phyloP scores from a whole-genome alignment of 2,329 filamentous ascomycete genomes.

The Pseudogymnoascus sp. region DNA sequence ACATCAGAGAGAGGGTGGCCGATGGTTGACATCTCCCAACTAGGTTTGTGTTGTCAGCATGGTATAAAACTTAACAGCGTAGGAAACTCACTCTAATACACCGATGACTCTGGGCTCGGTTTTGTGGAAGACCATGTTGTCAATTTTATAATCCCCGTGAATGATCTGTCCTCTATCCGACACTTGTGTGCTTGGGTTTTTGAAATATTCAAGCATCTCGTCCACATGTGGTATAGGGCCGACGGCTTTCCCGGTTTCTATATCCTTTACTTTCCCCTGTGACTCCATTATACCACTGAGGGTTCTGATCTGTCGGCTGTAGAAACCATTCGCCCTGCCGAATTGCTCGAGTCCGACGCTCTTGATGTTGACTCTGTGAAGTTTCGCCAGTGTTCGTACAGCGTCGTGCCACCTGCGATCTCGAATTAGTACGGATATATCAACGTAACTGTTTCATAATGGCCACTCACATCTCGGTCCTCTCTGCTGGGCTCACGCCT shows the following conservation, averaged over 20 bases:
- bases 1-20: constrained; percentile 93
- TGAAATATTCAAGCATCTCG: constrained; percentile 73
- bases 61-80: neutral
- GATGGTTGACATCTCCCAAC: constrained; percentile 96
- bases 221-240: constrained; percentile 78
- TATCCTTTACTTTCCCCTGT: constrained; percentile 68
- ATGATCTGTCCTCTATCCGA: constrained; percentile 71
- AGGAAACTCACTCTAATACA: constrained; percentile 64
- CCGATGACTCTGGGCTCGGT: constrained; percentile 83
- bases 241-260: constrained; percentile 67
- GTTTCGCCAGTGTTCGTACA: constrained; percentile 70
- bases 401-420: constrained; percentile 67
- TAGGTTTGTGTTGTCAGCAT: constrained; percentile 22
- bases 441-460: neutral
- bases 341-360: constrained; percentile 63
- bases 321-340: constrained; percentile 70
- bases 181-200: constrained; percentile 60
- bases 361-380: constrained; percentile 66
- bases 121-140: constrained; percentile 83
- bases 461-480: constrained; percentile 57
- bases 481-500: constrained; percentile 57
- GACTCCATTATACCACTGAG: constrained; percentile 70
- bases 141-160: constrained; percentile 96
- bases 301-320: constrained; percentile 75
- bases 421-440: neutral